Conservation (phyloP, 73 alveolate species). For the Stentor roeselii region DNA sequence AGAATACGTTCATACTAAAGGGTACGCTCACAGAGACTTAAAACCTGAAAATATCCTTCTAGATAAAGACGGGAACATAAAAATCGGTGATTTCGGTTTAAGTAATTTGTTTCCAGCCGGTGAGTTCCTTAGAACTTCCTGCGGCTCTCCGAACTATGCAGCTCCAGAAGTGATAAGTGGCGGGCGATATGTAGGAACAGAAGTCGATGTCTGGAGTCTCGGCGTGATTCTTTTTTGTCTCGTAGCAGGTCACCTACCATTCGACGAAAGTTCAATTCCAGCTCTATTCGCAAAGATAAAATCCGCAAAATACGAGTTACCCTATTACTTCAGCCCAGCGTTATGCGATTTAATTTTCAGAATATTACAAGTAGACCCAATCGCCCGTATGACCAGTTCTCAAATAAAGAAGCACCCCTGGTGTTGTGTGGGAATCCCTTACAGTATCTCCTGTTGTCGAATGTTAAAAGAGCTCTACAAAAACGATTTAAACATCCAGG, state of each 20-base stretch:
- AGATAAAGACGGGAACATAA: conserved; percentile 63
- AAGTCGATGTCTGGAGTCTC: conserved; percentile 84
- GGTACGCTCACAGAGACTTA: conserved; percentile 72
- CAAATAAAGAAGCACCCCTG: conserved; percentile 57
- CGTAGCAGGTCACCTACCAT: conserved; percentile 83
- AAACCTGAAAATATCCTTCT: conserved; percentile 79
- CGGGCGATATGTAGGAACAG: conserved; percentile 72
- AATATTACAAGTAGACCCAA: conserved; percentile 52
- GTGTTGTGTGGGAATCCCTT: conserved; percentile 27
- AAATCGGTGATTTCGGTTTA: conserved; percentile 87
- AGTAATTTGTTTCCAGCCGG: conserved; percentile 69
- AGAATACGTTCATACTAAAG: conserved; percentile 65
- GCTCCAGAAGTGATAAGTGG: conserved; percentile 93
- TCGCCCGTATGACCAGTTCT: conserved; percentile 40
- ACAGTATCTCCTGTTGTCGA: not conserved
- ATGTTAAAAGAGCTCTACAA: not conserved
- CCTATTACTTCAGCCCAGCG: conserved; percentile 35
- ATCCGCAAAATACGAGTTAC: conserved; percentile 49
- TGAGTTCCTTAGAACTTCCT: conserved; percentile 75
- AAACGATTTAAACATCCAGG: not conserved
- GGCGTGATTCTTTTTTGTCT: conserved; percentile 85
- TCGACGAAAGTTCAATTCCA: conserved; percentile 73
- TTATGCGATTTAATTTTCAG: conserved; percentile 48
- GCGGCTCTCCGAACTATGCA: conserved; percentile 98
- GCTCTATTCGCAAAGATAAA: conserved; percentile 70